These are phyloP conservation scores for Madurella fahalii DNA, from an alignment of 2,329 filamentous ascomycete genomes.

Conservation along the genomic window DNA sequence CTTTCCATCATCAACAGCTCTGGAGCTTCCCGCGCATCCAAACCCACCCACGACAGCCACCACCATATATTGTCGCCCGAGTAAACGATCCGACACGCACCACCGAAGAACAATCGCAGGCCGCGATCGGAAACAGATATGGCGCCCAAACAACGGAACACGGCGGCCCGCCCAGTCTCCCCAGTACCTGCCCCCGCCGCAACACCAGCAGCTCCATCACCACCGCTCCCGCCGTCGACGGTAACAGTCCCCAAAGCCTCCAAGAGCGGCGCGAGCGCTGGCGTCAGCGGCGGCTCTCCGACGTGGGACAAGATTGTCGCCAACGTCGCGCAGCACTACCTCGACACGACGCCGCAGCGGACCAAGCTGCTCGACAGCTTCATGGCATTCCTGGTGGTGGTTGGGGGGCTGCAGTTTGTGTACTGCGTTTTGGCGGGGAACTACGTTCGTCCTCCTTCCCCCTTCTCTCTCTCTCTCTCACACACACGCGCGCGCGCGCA, in stretches of 20 bases:
- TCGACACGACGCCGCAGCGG: constrained; percentile 77
- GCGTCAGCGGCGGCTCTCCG: constrained; percentile 18
- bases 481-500: no score
- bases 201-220: constrained; percentile 17
- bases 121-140: constrained; percentile 24
- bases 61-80: background rate
- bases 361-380: constrained; percentile 91
- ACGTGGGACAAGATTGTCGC: constrained; percentile 58
- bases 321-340: constrained; percentile 74
- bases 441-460: constrained; percentile 90
- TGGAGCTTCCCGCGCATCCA: constrained; percentile 1
- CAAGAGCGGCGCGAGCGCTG: constrained; percentile 6
- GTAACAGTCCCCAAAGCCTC: constrained; percentile 5
- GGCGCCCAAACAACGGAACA: constrained; percentile 43
- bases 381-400: constrained; percentile 78
- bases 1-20: constrained; percentile 14
- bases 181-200: constrained; percentile 15
- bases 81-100: no score
- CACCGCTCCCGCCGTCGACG: constrained; percentile 19
- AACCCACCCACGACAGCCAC: constrained; percentile 4
- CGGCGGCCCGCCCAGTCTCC: constrained; percentile 4
- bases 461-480: background rate
- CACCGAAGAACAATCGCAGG: no score
- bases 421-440: constrained; percentile 92
- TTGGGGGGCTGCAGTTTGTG: constrained; percentile 85